These are phyloP conservation scores for Phaeomoniella chlamydospora DNA, from an alignment of 2,329 filamentous ascomycete genomes.

Conservation along the genomic window DNA sequence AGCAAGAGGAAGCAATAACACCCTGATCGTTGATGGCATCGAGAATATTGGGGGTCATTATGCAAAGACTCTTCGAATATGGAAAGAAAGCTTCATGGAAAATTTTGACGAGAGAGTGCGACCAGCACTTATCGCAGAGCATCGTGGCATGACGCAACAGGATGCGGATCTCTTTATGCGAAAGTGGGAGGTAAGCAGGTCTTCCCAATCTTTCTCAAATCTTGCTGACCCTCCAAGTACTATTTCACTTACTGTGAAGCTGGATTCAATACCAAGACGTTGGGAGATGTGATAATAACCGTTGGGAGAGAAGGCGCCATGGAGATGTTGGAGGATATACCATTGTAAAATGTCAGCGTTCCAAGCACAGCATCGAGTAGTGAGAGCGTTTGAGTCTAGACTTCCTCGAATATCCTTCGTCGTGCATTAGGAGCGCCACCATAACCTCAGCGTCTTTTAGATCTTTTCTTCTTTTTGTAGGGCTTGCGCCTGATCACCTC, in stretches of 20 bases:
- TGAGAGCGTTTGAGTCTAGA: no score
- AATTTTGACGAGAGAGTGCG: constrained; percentile 48
- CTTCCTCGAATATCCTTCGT: no score
- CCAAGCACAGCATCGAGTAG: constrained; percentile 2
- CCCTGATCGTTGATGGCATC: constrained; percentile 50
- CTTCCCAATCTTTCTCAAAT: constrained; percentile 2
- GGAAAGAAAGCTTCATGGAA: constrained; percentile 50
- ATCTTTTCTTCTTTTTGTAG: constrained; percentile 30
- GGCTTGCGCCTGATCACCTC: constrained; percentile 29
- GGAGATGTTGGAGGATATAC: constrained; percentile 57
- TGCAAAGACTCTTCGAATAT: constrained; percentile 51
- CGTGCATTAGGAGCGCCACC: not conserved
- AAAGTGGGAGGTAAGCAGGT: constrained; percentile 50
- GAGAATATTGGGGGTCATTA: constrained; percentile 66
- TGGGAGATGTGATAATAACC: constrained; percentile 60
- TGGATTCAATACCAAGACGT: constrained; percentile 55
- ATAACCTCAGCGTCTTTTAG: constrained; percentile 19
- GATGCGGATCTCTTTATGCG: constrained; percentile 53
- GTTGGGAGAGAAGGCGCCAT: constrained; percentile 32
- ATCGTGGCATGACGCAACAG: constrained; percentile 43
- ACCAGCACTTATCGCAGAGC: constrained; percentile 43
- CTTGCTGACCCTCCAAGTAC: constrained; percentile 30
- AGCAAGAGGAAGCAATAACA: constrained; percentile 42
- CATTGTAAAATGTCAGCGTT: constrained; percentile 28
- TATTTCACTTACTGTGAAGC: constrained; percentile 67